Percentiles rank a stretch among this genome's conserved stretches.
Conservation (phyloP, 2,329 filamentous ascomycete species). For the Rhinocladiella mackenziei region DNA sequence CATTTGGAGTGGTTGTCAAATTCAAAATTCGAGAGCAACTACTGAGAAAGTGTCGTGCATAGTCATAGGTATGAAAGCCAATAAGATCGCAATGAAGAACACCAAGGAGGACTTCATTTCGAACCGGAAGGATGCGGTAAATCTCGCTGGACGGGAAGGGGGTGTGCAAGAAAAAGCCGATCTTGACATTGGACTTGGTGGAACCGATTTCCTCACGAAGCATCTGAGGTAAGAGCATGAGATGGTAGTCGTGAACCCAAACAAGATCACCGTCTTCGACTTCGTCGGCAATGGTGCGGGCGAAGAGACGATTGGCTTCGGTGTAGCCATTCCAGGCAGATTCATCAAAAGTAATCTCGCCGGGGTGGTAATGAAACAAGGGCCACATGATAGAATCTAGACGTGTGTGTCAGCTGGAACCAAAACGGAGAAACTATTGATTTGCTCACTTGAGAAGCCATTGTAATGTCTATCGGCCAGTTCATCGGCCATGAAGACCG, state of each 20-base stretch:
- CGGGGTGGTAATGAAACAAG: constrained; percentile 96
- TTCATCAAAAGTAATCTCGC: constrained; percentile 97
- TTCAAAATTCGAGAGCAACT: constrained; percentile 88
- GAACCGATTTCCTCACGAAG: constrained; percentile 81
- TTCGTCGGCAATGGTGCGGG: constrained; percentile 78
- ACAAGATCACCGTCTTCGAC: constrained; percentile 91
- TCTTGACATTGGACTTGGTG: constrained; percentile 85
- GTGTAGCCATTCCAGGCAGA: constrained; percentile 88
- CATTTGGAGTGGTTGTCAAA: constrained; percentile 75
- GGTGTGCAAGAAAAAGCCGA: constrained; percentile 97
- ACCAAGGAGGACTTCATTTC: constrained; percentile 80
- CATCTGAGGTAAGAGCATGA: constrained; percentile 96
- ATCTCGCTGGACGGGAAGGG: constrained; percentile 97
- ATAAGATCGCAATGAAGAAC: constrained; percentile 91
- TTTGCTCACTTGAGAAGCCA: constrained; percentile 79
- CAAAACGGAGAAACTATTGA: not conserved
- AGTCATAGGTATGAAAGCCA: constrained; percentile 98
- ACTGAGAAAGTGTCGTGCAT: constrained; percentile 95
- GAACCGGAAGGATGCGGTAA: constrained; percentile 89
- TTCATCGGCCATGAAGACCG: constrained; percentile 90
- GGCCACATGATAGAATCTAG: constrained; percentile 96
- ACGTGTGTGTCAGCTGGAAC: constrained; percentile 6
- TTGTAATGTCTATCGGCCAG: constrained; percentile 96
- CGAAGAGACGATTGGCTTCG: constrained; percentile 89
- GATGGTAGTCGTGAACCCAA: constrained; percentile 98